Evolutionary conservation across 257 asterid species (phyloP), one percentile per base, ranked within the genome.

Genomic region (Hygrophila difformis): DNA sequence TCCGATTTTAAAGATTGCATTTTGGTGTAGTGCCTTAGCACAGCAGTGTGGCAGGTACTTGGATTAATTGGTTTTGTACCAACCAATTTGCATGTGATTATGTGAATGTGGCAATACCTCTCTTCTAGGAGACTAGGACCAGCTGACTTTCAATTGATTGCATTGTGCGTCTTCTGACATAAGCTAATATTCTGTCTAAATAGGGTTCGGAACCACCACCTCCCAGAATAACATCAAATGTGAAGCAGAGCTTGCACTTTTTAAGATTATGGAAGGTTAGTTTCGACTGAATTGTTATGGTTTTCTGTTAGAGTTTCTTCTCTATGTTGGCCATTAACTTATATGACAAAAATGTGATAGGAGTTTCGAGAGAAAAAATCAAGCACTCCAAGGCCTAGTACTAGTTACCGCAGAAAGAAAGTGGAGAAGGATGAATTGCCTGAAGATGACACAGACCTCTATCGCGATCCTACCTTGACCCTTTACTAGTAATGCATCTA

Each of bases 181-280:
- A n/a, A n/a, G n/a, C n/a, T n/a, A n/a, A n/a, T n/a, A 46, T 35
- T 64, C 44, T 26, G 41, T 57, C 55, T 47, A 34, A 7, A 21
- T 70, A 89, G 97, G 87, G 76, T 39, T 56, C 85, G 6, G 84
- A 82, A 55, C 74, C 64, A 21, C 65, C 78, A 23, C 81, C 96
- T 71, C 96, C 91, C 35, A 77, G 97, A 68, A 89, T 89, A 52
- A 85, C 87, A n/a, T 63, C 96, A 45, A 82, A 85, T 55, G 71
- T 89, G 72, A 85, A 85, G 84, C 97, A 82, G 70, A 89, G 75
- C 70, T 68, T 89, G 74, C 93, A 73, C 77, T 82, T 79, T 65
- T 50, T 89, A 46, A 82, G 45, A 63, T 47, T 79, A 60, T 82
- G 93, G 87, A 85, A 89, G 94, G 87, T 84, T 23, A 46, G 39